Evolutionary conservation across 2,329 filamentous ascomycete genomes (phyloP), one percentile per base, ranked within the genome.

Genomic region (Monascus ruber): DNA sequence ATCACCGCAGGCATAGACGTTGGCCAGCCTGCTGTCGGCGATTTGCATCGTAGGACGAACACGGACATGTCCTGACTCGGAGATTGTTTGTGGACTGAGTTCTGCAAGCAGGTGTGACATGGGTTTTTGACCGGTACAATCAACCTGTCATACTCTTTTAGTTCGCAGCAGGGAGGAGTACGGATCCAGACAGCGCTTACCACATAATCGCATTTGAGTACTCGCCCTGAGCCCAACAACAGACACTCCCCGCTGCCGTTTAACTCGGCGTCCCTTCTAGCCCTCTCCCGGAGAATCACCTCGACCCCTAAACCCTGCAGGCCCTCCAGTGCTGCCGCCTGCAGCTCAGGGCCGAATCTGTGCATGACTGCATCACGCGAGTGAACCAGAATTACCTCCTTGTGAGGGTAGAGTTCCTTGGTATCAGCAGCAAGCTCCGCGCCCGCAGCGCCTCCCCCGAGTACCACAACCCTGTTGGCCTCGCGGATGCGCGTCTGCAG

Each of bases 1-100:
- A 45, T 83, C 79, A 11, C 79, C 79, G n/a, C 76, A 70, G 1
- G 72, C 73, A 47, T 77, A 83, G 2, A 82, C 64, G 43, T 76
- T 69, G 1, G 68, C 63, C 6, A 71, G 61, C 0, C 45, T 42
- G 2, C 64, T 56, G 46, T 74, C 70, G 5, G 57, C 50, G 9
- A 83, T 61, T 44, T 81, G 77, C 27, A 83, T 62, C 0, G 72
- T 77, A 0, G 70, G 63, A 36, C 69, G 68, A 24, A 81, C 72
- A 1, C 62, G 61, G 47, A 80, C 70, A 41, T 71, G 67, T 1
- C 70, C 71, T 0, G 66, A 67, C 3, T 56, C 46, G 0, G 69
- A 65, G 39, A 77, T 64, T 3, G 65, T 59, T 0, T 50, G 40
- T 0, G 71, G 67, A 1, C 66, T 65, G 5, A 76, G 52, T 2